Evolutionary conservation across 139 green algal genomes (phyloP), one percentile per base, ranked within the genome.

Genomic region (Deuterostichococcus epilithicus): DNA sequence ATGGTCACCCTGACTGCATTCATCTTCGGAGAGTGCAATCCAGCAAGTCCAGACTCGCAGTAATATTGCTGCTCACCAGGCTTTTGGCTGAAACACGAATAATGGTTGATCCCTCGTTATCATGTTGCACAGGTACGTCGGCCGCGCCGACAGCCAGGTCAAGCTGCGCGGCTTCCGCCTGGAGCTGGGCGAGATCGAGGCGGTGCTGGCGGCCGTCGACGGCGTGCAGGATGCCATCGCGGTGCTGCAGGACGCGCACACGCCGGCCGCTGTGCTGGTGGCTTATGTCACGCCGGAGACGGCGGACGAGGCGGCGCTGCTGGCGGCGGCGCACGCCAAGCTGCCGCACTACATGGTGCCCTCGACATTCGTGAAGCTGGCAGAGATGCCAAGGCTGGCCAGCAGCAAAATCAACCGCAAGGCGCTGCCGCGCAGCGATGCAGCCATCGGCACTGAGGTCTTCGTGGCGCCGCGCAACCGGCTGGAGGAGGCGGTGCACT

Each of bases 101-200:
- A 23, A 8, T 23, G 13, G 42, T 52, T 8, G 42, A 52, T 13
- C 42, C 13, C 10, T 23, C 42, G 10, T 52, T 13, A 52, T 8
- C 42, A 52, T 52, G 42, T 23, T 63, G 52, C 28, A 20, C 52
- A 63, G 52, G 20, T 63, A 63, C 28, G 52, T 63, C 52, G 52
- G 52, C 10, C 52, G 52, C 52, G 52, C 52, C 20, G 52, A 63
- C 80, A 20, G 26, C 30, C 81, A 86, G 73, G 73, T 90, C 39
- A 90, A 90, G 74, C 70, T 90, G 52, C 77, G 77, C 59, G 85
- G 85, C 30, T 68, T 87, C 45, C 73, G 82, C 58, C 84, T 90
- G 6, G 85, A 90, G 76, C 42, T 90, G 73, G 76, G 78, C 6
- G 85, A 90, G 77, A 52, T 88, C 34, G 85, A 90, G 70, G 59